Percentiles rank a stretch among this genome's conserved stretches.
Conservation (phyloP, 179 eudicot species). For the Nepenthes alata region DNA sequence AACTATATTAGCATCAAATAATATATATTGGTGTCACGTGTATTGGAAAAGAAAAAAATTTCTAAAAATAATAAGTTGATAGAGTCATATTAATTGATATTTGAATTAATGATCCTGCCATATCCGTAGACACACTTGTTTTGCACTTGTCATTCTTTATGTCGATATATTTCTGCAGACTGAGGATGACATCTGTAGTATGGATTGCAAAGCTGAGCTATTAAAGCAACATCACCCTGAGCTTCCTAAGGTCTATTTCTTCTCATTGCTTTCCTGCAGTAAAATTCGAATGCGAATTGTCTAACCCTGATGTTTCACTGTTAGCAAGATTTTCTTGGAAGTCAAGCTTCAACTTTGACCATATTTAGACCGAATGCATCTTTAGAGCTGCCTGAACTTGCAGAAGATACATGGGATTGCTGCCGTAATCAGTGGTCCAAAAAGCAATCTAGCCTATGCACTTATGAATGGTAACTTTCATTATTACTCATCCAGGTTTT, state of each 20-base stretch:
- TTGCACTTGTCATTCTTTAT: background rate
- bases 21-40: too few relatives aligned
- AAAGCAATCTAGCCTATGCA: slow-evolving; percentile 47
- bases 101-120: too few relatives aligned
- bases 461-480: slow-evolving; percentile 56
- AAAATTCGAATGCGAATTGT: background rate
- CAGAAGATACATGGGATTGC: slow-evolving; percentile 60
- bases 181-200: slow-evolving; percentile 74
- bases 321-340: slow-evolving; percentile 21
- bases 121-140: background rate
- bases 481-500: background rate
- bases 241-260: slow-evolving; percentile 28
- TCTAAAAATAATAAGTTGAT: too few relatives aligned
- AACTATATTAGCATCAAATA: too few relatives aligned
- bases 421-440: slow-evolving; percentile 56
- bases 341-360: slow-evolving; percentile 13
- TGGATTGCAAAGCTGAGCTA: slow-evolving; percentile 70
- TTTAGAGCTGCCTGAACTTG: slow-evolving; percentile 25
- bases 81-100: too few relatives aligned
- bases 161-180: slow-evolving; percentile 35
- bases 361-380: slow-evolving; percentile 15
- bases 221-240: slow-evolving; percentile 24
- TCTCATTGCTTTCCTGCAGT: slow-evolving; percentile 4
- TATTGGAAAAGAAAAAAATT: too few relatives aligned
- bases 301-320: slow-evolving; percentile 6